Evolutionary conservation across 768 basidiomycete species (phyloP), one percentile per base, ranked within the genome.

Genomic region (Cubamyces lactineus): DNA sequence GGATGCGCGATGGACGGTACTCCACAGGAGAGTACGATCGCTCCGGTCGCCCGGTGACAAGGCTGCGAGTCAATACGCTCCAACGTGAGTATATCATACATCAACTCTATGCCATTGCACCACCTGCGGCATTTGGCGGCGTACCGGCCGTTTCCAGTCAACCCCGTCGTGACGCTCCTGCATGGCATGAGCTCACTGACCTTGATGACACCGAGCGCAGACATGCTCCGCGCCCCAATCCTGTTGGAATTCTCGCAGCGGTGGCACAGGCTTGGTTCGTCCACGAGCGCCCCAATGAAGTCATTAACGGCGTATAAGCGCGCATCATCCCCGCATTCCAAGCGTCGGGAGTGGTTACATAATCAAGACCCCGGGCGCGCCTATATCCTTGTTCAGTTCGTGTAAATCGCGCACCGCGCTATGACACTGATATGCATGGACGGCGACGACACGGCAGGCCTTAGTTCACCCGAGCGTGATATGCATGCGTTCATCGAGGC

Each of bases 61-160:
- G 8, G 26, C 46, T 55, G 47, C 54, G 41, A 56, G 47, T 21
- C 30, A 42, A 19, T 49, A 40, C 41, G 61, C 61, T 62, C 61
- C 61, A 62, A 62, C 54, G 41, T 41, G 53, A n/a, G 28, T 56
- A 56, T 55, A 62, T 51, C n/a, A n/a, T n/a, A n/a, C 57, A 24
- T n/a, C n/a, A 21, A 34, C 57, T 48, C 57, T 42, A 34, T 19
- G 23, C 5, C 47, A 48, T 39, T 48, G 47, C 43, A 47, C 49
- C 57, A 42, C 23, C 40, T 42, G 12, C n/a, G 16, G 13, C 46
- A 23, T 45, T 41, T 45, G 50, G 41, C 58, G 42, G 43, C 41
- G 41, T 15, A 53, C 19, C 41, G 23, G 52, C 28, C 42, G 16
- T 13, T 21, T 13, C 53, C 38, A 30, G 38, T 34, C 59, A 23